phyloP scores from a whole-genome alignment of 2,329 filamentous ascomycete species.

The Colletotrichum neosansevieriae region DNA sequence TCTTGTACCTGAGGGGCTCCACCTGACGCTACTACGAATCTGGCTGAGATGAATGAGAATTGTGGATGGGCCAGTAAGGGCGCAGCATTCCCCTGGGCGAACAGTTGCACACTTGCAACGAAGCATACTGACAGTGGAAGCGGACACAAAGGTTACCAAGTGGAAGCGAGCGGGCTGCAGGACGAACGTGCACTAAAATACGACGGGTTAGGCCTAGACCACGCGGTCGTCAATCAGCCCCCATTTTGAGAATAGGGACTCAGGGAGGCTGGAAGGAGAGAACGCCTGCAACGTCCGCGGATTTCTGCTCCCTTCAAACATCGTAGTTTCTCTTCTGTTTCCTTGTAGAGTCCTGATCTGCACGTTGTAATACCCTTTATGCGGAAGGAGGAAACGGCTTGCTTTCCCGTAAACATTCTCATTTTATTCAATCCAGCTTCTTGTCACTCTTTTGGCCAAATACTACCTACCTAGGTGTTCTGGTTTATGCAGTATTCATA shows the following conservation, averaged over 20 bases:
- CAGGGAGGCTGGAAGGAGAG: constrained; percentile 29
- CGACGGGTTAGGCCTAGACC: constrained; percentile 21
- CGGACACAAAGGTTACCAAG: too few relatives aligned
- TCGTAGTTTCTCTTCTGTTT: constrained; percentile 12
- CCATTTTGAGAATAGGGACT: constrained; percentile 17
- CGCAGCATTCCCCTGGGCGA: too few relatives aligned
- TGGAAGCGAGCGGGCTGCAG: constrained; percentile 20
- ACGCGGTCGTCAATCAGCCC: constrained; percentile 24
- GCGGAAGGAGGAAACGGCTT: neutral
- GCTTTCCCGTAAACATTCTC: constrained; percentile 1
- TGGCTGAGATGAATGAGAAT: constrained; percentile 3
- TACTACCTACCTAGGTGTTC: neutral
- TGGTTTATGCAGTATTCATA: too few relatives aligned
- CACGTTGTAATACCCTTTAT: constrained; percentile 2
- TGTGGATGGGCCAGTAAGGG: too few relatives aligned
- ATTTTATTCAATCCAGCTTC: constrained; percentile 12
- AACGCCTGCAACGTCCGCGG: neutral
- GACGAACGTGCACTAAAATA: constrained; percentile 30
- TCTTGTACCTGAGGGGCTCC: neutral
- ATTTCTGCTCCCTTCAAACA: neutral
- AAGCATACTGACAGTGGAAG: too few relatives aligned
- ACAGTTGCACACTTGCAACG: too few relatives aligned
- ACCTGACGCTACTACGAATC: constrained; percentile 34
- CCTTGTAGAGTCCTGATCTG: neutral
- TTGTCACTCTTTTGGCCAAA: constrained; percentile 14